Percentiles rank a stretch among this genome's conserved stretches.
Evolutionary conservation across 2,329 filamentous ascomycete genomes (phyloP).

Genomic region (Sporothrix curviconia): DNA sequence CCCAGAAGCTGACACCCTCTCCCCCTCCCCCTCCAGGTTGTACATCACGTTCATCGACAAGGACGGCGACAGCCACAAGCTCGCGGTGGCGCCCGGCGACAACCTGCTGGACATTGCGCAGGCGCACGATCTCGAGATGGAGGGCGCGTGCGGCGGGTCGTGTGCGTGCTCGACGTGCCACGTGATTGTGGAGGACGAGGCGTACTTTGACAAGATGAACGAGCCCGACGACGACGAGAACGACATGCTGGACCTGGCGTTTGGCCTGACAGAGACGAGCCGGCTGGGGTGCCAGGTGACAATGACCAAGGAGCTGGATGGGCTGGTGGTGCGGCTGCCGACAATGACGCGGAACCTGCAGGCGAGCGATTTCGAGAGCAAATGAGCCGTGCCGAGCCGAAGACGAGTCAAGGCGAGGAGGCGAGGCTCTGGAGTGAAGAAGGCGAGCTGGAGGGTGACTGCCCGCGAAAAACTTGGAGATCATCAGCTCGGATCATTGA

Average conservation of each 20-base stretch:
- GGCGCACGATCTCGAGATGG: slow-evolving; percentile 93
- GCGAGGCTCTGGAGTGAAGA: too few species aligned
- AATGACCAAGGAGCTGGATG: slow-evolving; percentile 87
- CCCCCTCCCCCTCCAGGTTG: slow-evolving; percentile 48
- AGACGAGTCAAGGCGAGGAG: not conserved
- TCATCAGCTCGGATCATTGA: too few species aligned
- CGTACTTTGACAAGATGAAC: slow-evolving; percentile 69
- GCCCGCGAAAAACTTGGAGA: too few species aligned
- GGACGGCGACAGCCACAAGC: slow-evolving; percentile 66
- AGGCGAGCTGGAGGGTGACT: too few species aligned
- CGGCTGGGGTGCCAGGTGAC: slow-evolving; percentile 82
- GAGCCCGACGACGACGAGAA: slow-evolving; percentile 77
- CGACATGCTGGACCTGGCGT: slow-evolving; percentile 86
- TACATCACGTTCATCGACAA: slow-evolving; percentile 93
- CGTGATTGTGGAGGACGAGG: slow-evolving; percentile 70
- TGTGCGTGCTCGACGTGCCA: slow-evolving; percentile 93
- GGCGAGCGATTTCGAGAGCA: slow-evolving; percentile 75
- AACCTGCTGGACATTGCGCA: slow-evolving; percentile 95
- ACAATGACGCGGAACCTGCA: slow-evolving; percentile 95
- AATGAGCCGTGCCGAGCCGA: slow-evolving; percentile 6
- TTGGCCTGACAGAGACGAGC: slow-evolving; percentile 79
- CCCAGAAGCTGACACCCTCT: too few species aligned
- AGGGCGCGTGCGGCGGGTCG: slow-evolving; percentile 91
- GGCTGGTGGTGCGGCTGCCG: slow-evolving; percentile 75
- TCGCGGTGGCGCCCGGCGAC: slow-evolving; percentile 78